Conservation (phyloP, 768 basidiomycete genomes). For the Psilocybe sp. region DNA sequence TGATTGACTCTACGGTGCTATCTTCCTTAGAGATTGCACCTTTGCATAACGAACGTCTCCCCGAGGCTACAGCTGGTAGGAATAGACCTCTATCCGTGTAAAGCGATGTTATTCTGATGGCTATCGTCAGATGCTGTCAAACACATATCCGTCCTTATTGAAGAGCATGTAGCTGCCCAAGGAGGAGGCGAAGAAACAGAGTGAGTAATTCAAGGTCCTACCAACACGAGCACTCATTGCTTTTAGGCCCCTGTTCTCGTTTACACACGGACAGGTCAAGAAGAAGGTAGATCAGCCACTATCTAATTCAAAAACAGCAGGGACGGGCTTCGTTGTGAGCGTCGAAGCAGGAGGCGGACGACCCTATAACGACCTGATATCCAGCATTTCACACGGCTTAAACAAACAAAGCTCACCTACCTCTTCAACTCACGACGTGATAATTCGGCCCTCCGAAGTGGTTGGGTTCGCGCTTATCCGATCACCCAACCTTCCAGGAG, state of each 20-base stretch:
- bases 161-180: slow-evolving; percentile 39
- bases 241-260: slow-evolving; percentile 46
- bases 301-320: slow-evolving; percentile 12
- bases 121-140: slow-evolving; percentile 47
- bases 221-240: background rate
- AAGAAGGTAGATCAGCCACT: slow-evolving; percentile 19
- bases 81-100: background rate
- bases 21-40: slow-evolving; percentile 41
- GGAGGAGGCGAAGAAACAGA: slow-evolving; percentile 30
- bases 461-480: slow-evolving; percentile 52
- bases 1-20: slow-evolving; percentile 51
- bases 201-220: slow-evolving; percentile 17
- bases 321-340: slow-evolving; percentile 45
- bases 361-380: slow-evolving; percentile 54
- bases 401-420: slow-evolving; percentile 24
- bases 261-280: slow-evolving; percentile 49
- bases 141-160: slow-evolving; percentile 39
- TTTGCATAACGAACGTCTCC: slow-evolving; percentile 27
- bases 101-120: background rate
- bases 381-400: slow-evolving; percentile 46
- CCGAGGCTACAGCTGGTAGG: slow-evolving; percentile 18
- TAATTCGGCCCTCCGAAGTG: slow-evolving; percentile 60
- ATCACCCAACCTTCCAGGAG: slow-evolving; percentile 6
- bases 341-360: slow-evolving; percentile 45
- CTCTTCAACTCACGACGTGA: slow-evolving; percentile 48